phyloP scores from a whole-genome alignment of 2,329 filamentous ascomycete genomes.

The Neoarthrinium moseri region DNA sequence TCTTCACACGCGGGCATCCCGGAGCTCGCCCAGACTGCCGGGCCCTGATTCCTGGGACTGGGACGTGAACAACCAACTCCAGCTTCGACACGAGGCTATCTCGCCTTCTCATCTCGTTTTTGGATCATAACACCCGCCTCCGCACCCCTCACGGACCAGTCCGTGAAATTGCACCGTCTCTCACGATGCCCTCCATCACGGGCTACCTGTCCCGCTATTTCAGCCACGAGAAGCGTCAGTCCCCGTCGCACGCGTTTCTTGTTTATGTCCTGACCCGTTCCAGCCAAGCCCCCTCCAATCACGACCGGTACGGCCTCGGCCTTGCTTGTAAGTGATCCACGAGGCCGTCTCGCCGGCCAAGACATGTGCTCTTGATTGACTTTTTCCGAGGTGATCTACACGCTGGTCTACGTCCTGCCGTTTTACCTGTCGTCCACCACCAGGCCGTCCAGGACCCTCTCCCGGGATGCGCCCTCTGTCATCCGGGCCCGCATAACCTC shows the following conservation, averaged over 20 bases:
- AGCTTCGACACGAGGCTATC: neutral
- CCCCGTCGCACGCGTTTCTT: neutral
- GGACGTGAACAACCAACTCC: neutral
- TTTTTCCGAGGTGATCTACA: constrained; percentile 66
- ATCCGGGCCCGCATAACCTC: constrained; percentile 83
- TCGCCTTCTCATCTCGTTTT: neutral
- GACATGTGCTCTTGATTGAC: neutral
- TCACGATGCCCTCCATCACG: constrained; percentile 27
- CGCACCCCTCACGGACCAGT: constrained; percentile 7
- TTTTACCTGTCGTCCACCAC: constrained; percentile 83
- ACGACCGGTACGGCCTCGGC: constrained; percentile 33
- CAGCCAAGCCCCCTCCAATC: constrained; percentile 38
- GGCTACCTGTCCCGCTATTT: constrained; percentile 26
- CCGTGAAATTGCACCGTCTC: constrained; percentile 1
- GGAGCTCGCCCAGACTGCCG: constrained; percentile 2
- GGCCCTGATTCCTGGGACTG: neutral
- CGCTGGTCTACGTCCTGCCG: constrained; percentile 84
- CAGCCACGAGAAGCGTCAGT: constrained; percentile 28
- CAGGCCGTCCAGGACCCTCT: constrained; percentile 74
- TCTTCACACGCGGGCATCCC: neutral
- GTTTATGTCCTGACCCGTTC: constrained; percentile 19
- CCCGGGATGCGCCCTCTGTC: constrained; percentile 83
- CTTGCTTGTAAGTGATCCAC: constrained; percentile 30
- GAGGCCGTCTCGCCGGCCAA: neutral
- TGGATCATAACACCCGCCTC: neutral